A percentile compares a stretch with the other conserved stretches of the same genome.
Evolutionary conservation across 192 early-diverging fungal genomes (phyloP).

Genomic region (Umbelopsis vinacea): DNA sequence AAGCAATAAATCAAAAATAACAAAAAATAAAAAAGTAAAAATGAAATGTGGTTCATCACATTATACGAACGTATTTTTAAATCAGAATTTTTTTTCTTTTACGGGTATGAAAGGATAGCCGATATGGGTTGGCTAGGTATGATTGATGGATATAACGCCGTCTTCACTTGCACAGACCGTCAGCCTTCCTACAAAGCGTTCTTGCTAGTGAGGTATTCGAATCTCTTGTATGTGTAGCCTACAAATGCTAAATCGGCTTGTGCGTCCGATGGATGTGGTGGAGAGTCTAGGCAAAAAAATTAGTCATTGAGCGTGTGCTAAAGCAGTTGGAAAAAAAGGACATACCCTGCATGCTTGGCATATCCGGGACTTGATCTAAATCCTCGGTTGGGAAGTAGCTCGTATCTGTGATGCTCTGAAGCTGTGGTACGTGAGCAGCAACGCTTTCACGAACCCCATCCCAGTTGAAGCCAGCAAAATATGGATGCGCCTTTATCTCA

Average conservation of each 20-base stretch:
- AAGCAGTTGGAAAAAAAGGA: neutral
- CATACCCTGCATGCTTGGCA: conserved; percentile 29
- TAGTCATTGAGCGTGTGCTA: neutral
- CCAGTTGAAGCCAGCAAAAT: conserved; percentile 96
- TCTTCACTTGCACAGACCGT: neutral
- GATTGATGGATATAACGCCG: neutral
- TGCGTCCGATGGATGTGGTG: conserved; percentile 35
- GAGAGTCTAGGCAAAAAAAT: conserved; percentile 5
- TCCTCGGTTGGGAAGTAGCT: conserved; percentile 98
- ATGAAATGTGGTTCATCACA: neutral
- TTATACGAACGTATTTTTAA: neutral
- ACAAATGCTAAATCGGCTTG: conserved; percentile 97
- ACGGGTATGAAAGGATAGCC: neutral
- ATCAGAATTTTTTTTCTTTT: no score
- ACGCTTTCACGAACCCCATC: conserved; percentile 77
- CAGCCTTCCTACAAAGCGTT: conserved; percentile 56
- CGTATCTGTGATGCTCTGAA: conserved; percentile 95
- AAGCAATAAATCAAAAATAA: neutral
- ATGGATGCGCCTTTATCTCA: conserved; percentile 92
- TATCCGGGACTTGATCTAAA: conserved; percentile 73
- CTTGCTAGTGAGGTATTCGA: conserved; percentile 78
- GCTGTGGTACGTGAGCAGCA: conserved; percentile 89
- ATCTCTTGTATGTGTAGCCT: conserved; percentile 98
- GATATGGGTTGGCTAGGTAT: neutral
- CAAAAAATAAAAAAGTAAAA: no score